phyloP scores from a whole-genome alignment of 345 rosid species.

The Alliaria petiolata region DNA sequence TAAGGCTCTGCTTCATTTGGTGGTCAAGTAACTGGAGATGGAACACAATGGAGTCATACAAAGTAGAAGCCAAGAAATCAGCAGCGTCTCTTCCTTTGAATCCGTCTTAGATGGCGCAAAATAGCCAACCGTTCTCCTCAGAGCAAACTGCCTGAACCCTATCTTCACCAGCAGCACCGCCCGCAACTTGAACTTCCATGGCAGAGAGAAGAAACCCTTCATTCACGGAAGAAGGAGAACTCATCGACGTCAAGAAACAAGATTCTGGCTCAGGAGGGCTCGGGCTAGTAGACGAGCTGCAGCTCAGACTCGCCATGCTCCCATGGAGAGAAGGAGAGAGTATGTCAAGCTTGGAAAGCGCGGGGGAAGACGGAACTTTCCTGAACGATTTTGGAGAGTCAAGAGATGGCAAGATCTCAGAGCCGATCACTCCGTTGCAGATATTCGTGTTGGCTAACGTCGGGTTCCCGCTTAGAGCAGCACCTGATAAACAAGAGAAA shows the following conservation, averaged over 20 bases:
- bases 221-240: slow-evolving; percentile 51
- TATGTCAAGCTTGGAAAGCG: slow-evolving; percentile 73
- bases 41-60: slow-evolving; percentile 67
- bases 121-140: slow-evolving; percentile 91
- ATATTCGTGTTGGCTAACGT: slow-evolving; percentile 93
- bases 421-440: slow-evolving; percentile 83
- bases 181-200: slow-evolving; percentile 88
- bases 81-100: slow-evolving; percentile 99
- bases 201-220: slow-evolving; percentile 62
- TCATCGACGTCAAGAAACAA: slow-evolving; percentile 46
- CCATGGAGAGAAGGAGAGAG: slow-evolving; percentile 88
- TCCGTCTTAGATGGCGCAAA: slow-evolving; percentile 90
- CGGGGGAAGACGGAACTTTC: slow-evolving; percentile 71
- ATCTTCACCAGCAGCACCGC: slow-evolving; percentile 99
- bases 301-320: slow-evolving; percentile 70
- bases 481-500: slow-evolving; percentile 96
- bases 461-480: slow-evolving; percentile 93
- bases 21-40: slow-evolving; percentile 51
- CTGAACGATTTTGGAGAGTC: slow-evolving; percentile 90
- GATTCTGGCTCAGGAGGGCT: slow-evolving; percentile 65
- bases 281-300: slow-evolving; percentile 63
- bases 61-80: slow-evolving; percentile 93
- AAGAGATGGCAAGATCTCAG: slow-evolving; percentile 79
- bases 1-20: slow-evolving; percentile 47
- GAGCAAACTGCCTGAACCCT: slow-evolving; percentile 98